Percentiles rank a stretch among this genome's conserved stretches.
phyloP scores from a whole-genome alignment of 2,329 filamentous ascomycete genomes.

The Trichoderma harzianum region DNA sequence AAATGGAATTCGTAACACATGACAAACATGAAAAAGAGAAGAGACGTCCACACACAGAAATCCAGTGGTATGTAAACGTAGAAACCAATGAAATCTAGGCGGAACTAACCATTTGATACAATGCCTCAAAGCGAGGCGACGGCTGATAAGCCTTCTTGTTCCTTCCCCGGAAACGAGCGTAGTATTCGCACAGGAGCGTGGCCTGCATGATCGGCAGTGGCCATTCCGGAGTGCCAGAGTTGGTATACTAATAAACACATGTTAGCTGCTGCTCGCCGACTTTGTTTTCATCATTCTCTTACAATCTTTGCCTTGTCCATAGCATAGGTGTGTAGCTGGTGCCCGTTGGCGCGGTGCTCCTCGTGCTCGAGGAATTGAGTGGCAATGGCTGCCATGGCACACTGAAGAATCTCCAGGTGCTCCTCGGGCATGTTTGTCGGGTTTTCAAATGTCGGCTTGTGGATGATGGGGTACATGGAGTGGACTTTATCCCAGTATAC shows the following conservation, averaged over 20 bases:
- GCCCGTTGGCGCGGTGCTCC: constrained; percentile 50
- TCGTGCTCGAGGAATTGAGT: constrained; percentile 48
- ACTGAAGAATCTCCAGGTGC: constrained; percentile 43
- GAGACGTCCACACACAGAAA: constrained; percentile 11
- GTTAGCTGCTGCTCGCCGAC: neutral
- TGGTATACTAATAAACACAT: neutral
- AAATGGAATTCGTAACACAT: neutral
- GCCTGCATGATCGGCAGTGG: constrained; percentile 51
- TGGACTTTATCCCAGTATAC: constrained; percentile 54
- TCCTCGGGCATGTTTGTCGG: constrained; percentile 31
- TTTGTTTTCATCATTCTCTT: constrained; percentile 29
- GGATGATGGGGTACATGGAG: constrained; percentile 48
- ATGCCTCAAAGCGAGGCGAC: constrained; percentile 47
- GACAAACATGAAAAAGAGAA: neutral
- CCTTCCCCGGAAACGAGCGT: constrained; percentile 52
- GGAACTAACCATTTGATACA: constrained; percentile 54
- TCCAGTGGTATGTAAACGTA: neutral
- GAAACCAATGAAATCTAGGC: constrained; percentile 14
- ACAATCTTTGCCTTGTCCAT: constrained; percentile 49
- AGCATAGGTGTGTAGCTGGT: constrained; percentile 50
- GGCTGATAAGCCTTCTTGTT: constrained; percentile 44
- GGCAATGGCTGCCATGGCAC: constrained; percentile 56
- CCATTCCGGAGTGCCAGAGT: constrained; percentile 36
- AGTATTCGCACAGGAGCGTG: constrained; percentile 53
- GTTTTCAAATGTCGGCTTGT: constrained; percentile 44